These are phyloP conservation scores for Sarcomyxa edulis DNA, from an alignment of 768 basidiomycete species.

Conservation along the genomic window DNA sequence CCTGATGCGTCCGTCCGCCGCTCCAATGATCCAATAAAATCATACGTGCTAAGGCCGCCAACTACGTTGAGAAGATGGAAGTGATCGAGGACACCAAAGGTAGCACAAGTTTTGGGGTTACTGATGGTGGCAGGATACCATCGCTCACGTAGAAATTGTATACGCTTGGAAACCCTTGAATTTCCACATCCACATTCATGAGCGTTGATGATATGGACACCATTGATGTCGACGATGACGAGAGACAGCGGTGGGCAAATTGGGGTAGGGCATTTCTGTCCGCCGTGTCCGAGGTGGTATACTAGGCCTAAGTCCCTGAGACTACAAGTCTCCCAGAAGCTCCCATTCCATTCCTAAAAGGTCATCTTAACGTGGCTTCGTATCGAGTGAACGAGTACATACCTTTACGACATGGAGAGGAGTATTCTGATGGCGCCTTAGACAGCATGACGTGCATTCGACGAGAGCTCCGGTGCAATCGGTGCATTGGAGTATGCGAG, in stretches of 20 bases:
- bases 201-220: constrained; percentile 21
- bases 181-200: constrained; percentile 24
- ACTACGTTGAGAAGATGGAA: constrained; percentile 17
- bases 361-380: too few species aligned
- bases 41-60: constrained; percentile 10
- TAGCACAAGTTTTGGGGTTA: constrained; percentile 19
- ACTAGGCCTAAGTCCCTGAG: constrained; percentile 10
- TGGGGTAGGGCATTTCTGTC: neutral
- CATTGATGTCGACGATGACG: constrained; percentile 20
- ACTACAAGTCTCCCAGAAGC: neutral
- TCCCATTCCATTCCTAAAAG: neutral
- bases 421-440: neutral
- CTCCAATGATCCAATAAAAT: constrained; percentile 10
- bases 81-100: constrained; percentile 15
- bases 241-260: constrained; percentile 11
- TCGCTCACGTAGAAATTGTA: constrained; percentile 22
- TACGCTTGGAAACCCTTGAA: constrained; percentile 1
- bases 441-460: neutral
- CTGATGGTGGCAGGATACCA: constrained; percentile 24
- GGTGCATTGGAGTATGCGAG: too few species aligned
- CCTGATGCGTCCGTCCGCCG: neutral
- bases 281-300: neutral
- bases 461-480: too few species aligned
- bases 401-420: neutral
- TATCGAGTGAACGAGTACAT: neutral